Base-by-base conservation (phyloP, 176 grass and related monocot genomes). In the Rhynchospora breviuscula region DNA sequence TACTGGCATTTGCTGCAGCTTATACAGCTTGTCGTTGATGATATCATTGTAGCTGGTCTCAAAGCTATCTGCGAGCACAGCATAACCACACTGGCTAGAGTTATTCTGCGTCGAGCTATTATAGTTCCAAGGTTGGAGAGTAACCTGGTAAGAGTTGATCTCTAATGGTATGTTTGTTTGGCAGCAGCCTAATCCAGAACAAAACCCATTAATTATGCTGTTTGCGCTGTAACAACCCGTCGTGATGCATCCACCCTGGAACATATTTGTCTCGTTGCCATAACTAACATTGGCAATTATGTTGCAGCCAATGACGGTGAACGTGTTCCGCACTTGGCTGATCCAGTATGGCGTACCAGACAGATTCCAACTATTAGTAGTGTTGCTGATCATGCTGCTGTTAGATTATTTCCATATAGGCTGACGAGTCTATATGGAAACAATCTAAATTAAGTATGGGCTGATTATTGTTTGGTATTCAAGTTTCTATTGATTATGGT, bases 111-210 rank as follows among this genome's bases (percentile, higher is more conserved):
- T 0, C 0, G 49, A 81, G 7, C 26, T 85, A 21, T 82, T 85
- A 8, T 62, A 85, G 6, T 29, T 0, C 35, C 4, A 0, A 10
- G 35, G 35, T 40, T 62, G 59, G 47, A 90, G 87, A 10, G 2
- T 18, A 19, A 79, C 18, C 0, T 8, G 0, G 9, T 83, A n/a
- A 25, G 65, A 77, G 33, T 67, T 46, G 17, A 64, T 4, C 9
- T 46, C 47, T 53, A 53, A 60, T 0, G 13, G 33, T 10, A 89
- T 79, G 17, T 10, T n/a, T 54, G 19, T 63, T 23, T 89, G 82
- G 63, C 78, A 86, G 49, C 68, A 89, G 63, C 89, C 89, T 1
- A 70, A 63, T 5, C 89, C 89, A 29, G 67, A 85, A 56, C 87
- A 86, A 6, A 10, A 56, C 3, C 10, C 74, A 6, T 82, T 77